A percentile compares a stretch with the other conserved stretches of the same genome.
Conservation (phyloP, 805 yeast genomes). For the Barnettozyma californica region DNA sequence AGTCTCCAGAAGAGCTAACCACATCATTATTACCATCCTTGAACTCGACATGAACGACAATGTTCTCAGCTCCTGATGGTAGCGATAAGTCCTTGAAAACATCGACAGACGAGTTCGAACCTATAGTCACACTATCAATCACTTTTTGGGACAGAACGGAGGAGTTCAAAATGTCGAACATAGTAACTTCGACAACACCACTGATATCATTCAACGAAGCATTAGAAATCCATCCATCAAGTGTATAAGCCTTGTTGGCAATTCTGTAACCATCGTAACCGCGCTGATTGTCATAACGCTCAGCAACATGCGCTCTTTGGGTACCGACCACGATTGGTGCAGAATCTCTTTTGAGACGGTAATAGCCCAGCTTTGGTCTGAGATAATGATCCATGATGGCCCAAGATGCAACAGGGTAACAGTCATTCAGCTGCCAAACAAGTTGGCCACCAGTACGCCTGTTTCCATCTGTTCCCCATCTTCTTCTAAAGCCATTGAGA, state of each 20-base stretch:
- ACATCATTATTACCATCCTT: slow-evolving; percentile 15
- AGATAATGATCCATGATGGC: slow-evolving; percentile 37
- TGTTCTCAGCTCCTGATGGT: not conserved
- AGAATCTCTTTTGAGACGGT: slow-evolving; percentile 40
- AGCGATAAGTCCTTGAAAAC: not conserved
- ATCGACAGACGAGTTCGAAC: slow-evolving; percentile 9
- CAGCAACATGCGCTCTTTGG: slow-evolving; percentile 10
- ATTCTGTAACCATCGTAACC: slow-evolving; percentile 4
- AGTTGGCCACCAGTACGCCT: slow-evolving; percentile 40
- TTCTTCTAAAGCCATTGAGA: slow-evolving; percentile 40
- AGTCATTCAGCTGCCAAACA: slow-evolving; percentile 52
- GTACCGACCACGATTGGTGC: slow-evolving; percentile 22
- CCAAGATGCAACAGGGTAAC: slow-evolving; percentile 53
- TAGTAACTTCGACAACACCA: slow-evolving; percentile 4
- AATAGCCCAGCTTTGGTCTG: slow-evolving; percentile 43
- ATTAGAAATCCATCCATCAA: slow-evolving; percentile 14
- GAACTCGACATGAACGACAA: slow-evolving; percentile 17
- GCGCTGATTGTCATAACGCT: slow-evolving; percentile 10
- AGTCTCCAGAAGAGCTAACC: slow-evolving; percentile 34
- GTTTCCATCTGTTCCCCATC: slow-evolving; percentile 35
- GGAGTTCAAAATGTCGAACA: slow-evolving; percentile 8
- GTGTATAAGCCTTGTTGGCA: slow-evolving; percentile 4
- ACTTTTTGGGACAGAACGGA: not conserved
- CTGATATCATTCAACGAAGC: not conserved
- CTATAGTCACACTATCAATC: not conserved